Base-by-base conservation (phyloP, 1,284 basidiomycete genomes). In the Naganishia sp. region DNA sequence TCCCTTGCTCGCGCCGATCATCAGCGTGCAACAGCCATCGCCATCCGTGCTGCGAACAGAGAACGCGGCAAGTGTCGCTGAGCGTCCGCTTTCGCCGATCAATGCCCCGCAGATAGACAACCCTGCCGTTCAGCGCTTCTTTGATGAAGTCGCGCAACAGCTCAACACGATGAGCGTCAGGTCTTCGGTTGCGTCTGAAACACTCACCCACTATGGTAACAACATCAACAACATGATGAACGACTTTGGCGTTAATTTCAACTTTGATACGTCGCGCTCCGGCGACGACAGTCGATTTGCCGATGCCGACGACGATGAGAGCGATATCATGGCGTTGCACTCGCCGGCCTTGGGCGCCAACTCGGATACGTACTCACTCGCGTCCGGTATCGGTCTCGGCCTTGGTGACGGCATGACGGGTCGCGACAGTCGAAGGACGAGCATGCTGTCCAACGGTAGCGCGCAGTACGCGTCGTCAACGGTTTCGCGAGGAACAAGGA, bases 131-230 rank as follows among this genome's bases (percentile, higher is more conserved):
- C 83, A 84, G 70, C 77, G 79, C 55, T 85, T 85, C 77, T 83
- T 85, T 77, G 80, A 83, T 72, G 83, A 85, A 70, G 82, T 85
- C 18, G 83, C 84, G 51, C 81, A 82, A 32, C 83, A 84, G 72
- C 80, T 85, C 57, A 83, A 83, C 72, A 82, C 81, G 18, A 83
- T 85, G 77, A 80, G 77, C 67, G 79, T 77, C 70, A 77, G 78
- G 42, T 79, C 77, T 51, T 82, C 77, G 42, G 78, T 76, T 49
- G 79, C 75, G 52, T 81, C 76, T 51, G 76, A 72, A 25, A 51
- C 54, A 31, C 5, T 51, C 18, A 41, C 54, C 9, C n/a, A 47
- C 28, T 55, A 52, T 39, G 58, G 58, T 17, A 61, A 25, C 55
- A 45, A 57, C 47, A 28, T 61, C 25, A 51, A 23, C 58, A 61